Evolutionary conservation across 2,329 filamentous ascomycete genomes (phyloP).

Genomic region (Aspergillus transmontanensis): DNA sequence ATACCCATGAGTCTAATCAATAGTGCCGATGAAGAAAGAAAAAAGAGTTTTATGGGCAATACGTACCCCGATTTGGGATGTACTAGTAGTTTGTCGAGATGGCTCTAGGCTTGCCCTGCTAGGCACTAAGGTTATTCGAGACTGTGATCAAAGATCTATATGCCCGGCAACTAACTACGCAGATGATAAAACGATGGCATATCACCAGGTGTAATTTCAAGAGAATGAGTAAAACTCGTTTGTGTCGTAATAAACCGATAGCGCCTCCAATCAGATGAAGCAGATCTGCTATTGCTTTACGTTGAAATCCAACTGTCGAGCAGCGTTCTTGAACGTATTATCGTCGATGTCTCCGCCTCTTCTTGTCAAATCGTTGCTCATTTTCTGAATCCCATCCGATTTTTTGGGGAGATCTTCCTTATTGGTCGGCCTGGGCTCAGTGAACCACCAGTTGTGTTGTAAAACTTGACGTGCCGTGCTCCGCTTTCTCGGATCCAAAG

Average conservation of each 20-base stretch:
- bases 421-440: constrained; percentile 77
- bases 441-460: constrained; percentile 82
- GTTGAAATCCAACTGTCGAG: constrained; percentile 80
- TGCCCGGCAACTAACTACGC: neutral
- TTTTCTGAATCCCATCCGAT: constrained; percentile 69
- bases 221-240: neutral
- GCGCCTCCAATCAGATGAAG: neutral
- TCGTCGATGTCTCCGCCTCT: constrained; percentile 72
- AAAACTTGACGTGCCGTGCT: constrained; percentile 77
- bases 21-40: neutral
- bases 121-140: neutral
- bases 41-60: neutral
- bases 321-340: constrained; percentile 68
- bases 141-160: neutral
- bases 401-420: constrained; percentile 82
- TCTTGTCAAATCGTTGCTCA: constrained; percentile 80
- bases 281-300: constrained; percentile 26
- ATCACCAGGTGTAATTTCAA: neutral
- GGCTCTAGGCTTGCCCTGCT: neutral
- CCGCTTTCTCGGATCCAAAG: constrained; percentile 82
- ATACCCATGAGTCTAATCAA: too few species aligned
- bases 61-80: neutral
- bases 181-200: neutral
- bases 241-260: neutral
- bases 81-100: neutral